phyloP scores from a whole-genome alignment of 2,329 filamentous ascomycete species.

The Pyrenochaeta sp. region DNA sequence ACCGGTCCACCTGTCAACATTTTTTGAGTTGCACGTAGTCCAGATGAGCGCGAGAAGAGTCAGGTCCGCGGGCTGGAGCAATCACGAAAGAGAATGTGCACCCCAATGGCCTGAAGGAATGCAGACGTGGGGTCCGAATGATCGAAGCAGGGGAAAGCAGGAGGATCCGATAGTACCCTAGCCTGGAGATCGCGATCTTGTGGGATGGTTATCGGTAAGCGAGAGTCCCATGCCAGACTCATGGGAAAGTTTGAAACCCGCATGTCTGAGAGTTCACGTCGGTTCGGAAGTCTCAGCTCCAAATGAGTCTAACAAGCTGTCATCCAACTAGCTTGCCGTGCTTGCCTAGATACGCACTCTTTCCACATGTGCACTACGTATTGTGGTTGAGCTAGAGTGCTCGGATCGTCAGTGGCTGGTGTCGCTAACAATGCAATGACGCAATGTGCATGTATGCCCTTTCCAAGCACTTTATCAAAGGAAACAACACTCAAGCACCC shows the following conservation, averaged over 20 bases:
- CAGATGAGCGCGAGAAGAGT: no score
- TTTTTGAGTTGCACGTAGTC: no score
- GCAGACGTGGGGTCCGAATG: constrained; percentile 1
- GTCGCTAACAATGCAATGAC: constrained; percentile 27
- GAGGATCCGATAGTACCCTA: no score
- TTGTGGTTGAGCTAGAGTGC: not conserved
- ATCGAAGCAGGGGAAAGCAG: constrained; percentile 7
- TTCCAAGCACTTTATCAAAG: constrained; percentile 8
- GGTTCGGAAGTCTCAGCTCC: no score
- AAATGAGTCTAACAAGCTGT: no score
- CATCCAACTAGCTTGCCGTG: not conserved
- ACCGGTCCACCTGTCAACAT: no score
- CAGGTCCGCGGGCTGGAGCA: no score
- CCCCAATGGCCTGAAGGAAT: not conserved
- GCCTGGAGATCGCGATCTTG: constrained; percentile 10
- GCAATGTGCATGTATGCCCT: constrained; percentile 13
- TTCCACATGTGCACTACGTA: not conserved
- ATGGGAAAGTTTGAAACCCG: constrained; percentile 11
- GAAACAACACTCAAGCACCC: constrained; percentile 9
- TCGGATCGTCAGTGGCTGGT: constrained; percentile 14
- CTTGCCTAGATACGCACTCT: not conserved
- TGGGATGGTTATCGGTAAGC: constrained; percentile 19
- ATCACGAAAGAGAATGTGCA: no score
- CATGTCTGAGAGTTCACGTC: no score
- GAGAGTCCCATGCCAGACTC: constrained; percentile 15